Percentiles rank a stretch among this genome's conserved stretches.
Evolutionary conservation across 345 rosid species (phyloP).

Genomic region (Brassica incana): DNA sequence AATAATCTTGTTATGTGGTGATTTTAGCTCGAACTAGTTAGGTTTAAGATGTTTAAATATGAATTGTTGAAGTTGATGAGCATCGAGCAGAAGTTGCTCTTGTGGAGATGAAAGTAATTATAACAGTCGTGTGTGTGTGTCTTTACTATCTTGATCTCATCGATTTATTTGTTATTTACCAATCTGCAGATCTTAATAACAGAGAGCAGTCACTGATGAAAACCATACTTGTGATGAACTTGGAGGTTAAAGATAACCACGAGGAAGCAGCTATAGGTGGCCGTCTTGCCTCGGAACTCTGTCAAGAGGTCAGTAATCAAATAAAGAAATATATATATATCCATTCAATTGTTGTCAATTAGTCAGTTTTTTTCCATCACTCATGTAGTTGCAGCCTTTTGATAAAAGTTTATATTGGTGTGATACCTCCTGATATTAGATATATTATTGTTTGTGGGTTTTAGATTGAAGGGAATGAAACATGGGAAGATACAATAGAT

Average conservation of each 20-base stretch:
- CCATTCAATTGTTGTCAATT: not conserved
- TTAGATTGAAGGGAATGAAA: constrained; percentile 75
- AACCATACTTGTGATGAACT: constrained; percentile 75
- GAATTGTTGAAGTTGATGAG: not conserved
- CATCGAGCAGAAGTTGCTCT: not conserved
- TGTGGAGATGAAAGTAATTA: not conserved
- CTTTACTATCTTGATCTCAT: not conserved
- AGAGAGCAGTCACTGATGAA: constrained; percentile 77
- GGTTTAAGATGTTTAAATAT: not conserved
- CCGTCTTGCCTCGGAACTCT: not conserved
- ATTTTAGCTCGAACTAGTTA: not conserved
- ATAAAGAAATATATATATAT: no score
- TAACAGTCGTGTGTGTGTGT: not conserved
- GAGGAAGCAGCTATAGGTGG: constrained; percentile 91
- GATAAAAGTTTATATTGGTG: not conserved
- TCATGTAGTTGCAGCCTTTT: not conserved
- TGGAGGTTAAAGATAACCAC: constrained; percentile 97
- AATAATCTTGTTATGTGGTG: no score
- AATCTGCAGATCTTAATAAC: constrained; percentile 70
- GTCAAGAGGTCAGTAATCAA: not conserved
- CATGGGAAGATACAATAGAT: constrained; percentile 89
- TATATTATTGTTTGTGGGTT: not conserved
- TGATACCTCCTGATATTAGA: not conserved
- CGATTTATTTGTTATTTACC: not conserved
- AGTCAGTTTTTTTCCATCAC: not conserved